These are phyloP conservation scores for Pezicula radicicola DNA, from an alignment of 2,329 filamentous ascomycete species.

Conservation along the genomic window DNA sequence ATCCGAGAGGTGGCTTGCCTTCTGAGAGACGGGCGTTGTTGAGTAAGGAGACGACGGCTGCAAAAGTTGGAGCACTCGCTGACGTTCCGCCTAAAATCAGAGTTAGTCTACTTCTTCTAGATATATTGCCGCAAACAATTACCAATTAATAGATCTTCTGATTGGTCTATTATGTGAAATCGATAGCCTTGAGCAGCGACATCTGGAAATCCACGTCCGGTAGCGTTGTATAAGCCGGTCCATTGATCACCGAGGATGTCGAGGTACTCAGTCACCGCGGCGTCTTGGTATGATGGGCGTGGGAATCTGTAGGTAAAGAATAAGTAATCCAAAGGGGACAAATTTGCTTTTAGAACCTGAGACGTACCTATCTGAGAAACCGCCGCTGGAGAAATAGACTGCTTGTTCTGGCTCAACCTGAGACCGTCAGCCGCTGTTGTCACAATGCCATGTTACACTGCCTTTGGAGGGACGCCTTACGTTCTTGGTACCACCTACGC, in stretches of 20 bases:
- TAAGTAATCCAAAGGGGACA: too few species aligned
- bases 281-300: constrained; percentile 43
- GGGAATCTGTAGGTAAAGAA: constrained; percentile 30
- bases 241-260: constrained; percentile 38
- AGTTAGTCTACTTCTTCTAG: constrained; percentile 11
- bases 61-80: constrained; percentile 47
- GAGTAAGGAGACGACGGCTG: constrained; percentile 55
- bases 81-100: constrained; percentile 41
- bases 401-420: constrained; percentile 37
- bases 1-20: constrained; percentile 45
- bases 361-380: constrained; percentile 42
- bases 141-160: constrained; percentile 5
- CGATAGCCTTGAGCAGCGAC: constrained; percentile 54
- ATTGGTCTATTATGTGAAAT: constrained; percentile 34
- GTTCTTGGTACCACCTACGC: constrained; percentile 57
- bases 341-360: too few species aligned
- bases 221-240: constrained; percentile 41
- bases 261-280: constrained; percentile 42
- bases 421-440: too few species aligned
- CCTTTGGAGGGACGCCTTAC: constrained; percentile 4
- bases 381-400: constrained; percentile 42
- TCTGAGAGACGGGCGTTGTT: constrained; percentile 56
- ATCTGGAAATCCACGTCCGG: constrained; percentile 52
- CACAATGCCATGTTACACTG: too few species aligned
- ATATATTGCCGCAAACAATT: constrained; percentile 1